Base-by-base conservation (phyloP, 495 filamentous ascomycete species). In the Lasiosphaeria hispida region DNA sequence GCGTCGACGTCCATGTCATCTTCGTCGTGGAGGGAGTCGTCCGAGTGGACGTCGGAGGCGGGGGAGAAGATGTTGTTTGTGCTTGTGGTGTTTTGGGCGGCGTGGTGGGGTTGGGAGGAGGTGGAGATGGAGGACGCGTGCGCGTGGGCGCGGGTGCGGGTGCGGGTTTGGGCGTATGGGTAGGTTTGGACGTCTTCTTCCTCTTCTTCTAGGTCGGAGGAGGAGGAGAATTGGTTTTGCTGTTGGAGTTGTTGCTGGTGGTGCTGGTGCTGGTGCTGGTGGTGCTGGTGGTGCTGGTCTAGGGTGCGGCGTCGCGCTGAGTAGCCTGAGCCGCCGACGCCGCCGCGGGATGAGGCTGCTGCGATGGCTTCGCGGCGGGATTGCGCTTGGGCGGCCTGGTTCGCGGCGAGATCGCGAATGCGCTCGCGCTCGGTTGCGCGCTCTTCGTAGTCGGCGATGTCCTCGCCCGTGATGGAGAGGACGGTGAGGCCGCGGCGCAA, bases 401-500 rank as follows among this genome's bases (percentile, higher is more conserved):
- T 52, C 19, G 48, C 54, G 4, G 57, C 63, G 48, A 65, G 63
- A 8, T 64, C 66, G 36, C 51, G 53, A 0, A 61, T 57, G 13
- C 60, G 59, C 33, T 52, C 44, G 8, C 72, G 71, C 10, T 69
- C 72, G 7, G 59, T 69, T 19, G 74, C 67, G 5, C 73, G 65
- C 63, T 93, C 88, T 74, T 92, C 89, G 71, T 90, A 92, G 42
- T 83, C 77, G 23, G 85, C 80, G 39, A 94, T 71, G 67, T 95
- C 90, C 72, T 93, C 89, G 9, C 85, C 76, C 0, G 90, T 93
- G 38, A 95, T 78, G 51, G 83, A 80, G 60, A 95, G 88, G 30
- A 85, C 79, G 5, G 90, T 95, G 2, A 89, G 87, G 47, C 87
- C 85, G 37, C 90, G 86, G 65, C 90, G 90, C 56, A 95, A 86